Percentiles rank a stretch among this genome's conserved stretches.
Conservation (phyloP, 805 yeast genomes). For the Teunomyces stri region DNA sequence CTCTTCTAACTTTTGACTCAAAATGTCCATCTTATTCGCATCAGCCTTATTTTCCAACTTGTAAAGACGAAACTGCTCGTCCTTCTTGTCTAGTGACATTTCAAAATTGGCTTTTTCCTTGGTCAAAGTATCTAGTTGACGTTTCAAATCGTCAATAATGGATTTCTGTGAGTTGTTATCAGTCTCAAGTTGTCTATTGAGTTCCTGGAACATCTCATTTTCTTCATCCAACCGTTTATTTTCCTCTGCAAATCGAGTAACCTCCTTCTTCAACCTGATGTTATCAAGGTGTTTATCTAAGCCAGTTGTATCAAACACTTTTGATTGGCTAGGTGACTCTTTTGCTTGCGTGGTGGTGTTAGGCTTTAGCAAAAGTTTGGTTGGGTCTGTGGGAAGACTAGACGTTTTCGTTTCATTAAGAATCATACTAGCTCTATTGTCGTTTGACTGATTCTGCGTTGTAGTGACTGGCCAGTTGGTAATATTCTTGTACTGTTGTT, state of each 20-base stretch:
- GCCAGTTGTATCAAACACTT: conserved; percentile 32
- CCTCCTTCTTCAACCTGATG: conserved; percentile 34
- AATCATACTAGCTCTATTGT: conserved; percentile 16
- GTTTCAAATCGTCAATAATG: conserved; percentile 3
- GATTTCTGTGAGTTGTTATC: conserved; percentile 5
- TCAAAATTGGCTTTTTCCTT: background rate
- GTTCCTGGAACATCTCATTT: conserved; percentile 9
- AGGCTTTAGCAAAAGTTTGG: conserved; percentile 24
- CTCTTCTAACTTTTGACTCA: conserved; percentile 10
- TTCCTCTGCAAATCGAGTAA: conserved; percentile 13
- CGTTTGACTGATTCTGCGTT: conserved; percentile 13
- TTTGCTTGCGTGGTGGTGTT: background rate
- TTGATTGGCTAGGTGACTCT: conserved; percentile 8
- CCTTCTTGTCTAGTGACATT: background rate
- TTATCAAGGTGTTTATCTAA: conserved; percentile 45
- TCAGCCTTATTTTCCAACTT: conserved; percentile 8
- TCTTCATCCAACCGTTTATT: background rate
- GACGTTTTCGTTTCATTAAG: conserved; percentile 11
- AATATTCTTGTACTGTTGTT: conserved; percentile 59
- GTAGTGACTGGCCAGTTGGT: conserved; percentile 43
- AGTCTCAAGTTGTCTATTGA: conserved; percentile 6
- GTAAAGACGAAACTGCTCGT: conserved; percentile 6
- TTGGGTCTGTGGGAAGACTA: conserved; percentile 19
- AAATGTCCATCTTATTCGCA: conserved; percentile 10
- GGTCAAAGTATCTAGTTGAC: conserved; percentile 7